phyloP scores from a whole-genome alignment of 805 yeast genomes.

The Cyberlindnera euphorbiae region DNA sequence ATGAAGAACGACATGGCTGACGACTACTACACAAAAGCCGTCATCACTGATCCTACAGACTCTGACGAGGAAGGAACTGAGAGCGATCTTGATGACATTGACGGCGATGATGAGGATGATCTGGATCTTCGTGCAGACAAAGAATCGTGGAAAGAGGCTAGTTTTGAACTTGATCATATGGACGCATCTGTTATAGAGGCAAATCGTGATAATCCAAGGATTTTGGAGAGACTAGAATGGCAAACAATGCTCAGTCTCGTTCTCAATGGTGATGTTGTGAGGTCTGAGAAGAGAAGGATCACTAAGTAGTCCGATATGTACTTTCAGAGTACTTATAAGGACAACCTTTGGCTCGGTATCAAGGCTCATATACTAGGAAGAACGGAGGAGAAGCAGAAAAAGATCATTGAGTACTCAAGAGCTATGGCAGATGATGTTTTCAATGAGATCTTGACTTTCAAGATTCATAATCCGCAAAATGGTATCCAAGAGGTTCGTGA shows the following conservation, averaged over 20 bases:
- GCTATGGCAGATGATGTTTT: slow-evolving; percentile 68
- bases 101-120: slow-evolving; percentile 28
- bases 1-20: slow-evolving; percentile 57
- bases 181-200: slow-evolving; percentile 18
- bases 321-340: slow-evolving; percentile 52
- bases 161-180: slow-evolving; percentile 43
- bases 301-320: slow-evolving; percentile 49
- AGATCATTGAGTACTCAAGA: slow-evolving; percentile 63
- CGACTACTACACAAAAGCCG: slow-evolving; percentile 70
- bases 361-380: slow-evolving; percentile 79
- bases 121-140: slow-evolving; percentile 9
- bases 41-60: slow-evolving; percentile 37
- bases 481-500: slow-evolving; percentile 49
- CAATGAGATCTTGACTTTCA: slow-evolving; percentile 63
- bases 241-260: slow-evolving; percentile 89
- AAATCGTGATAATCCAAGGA: slow-evolving; percentile 31
- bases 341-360: slow-evolving; percentile 83
- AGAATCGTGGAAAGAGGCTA: slow-evolving; percentile 32
- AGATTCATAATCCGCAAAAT: slow-evolving; percentile 41
- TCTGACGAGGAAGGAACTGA: slow-evolving; percentile 10
- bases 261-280: slow-evolving; percentile 90
- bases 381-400: slow-evolving; percentile 71
- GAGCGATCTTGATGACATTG: slow-evolving; percentile 29
- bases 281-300: slow-evolving; percentile 79
- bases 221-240: slow-evolving; percentile 87